A percentile compares a stretch with the other conserved stretches of the same genome.
These are phyloP conservation scores for Coccomyxa sp. DNA, from an alignment of 139 green algal species.

Conservation along the genomic window DNA sequence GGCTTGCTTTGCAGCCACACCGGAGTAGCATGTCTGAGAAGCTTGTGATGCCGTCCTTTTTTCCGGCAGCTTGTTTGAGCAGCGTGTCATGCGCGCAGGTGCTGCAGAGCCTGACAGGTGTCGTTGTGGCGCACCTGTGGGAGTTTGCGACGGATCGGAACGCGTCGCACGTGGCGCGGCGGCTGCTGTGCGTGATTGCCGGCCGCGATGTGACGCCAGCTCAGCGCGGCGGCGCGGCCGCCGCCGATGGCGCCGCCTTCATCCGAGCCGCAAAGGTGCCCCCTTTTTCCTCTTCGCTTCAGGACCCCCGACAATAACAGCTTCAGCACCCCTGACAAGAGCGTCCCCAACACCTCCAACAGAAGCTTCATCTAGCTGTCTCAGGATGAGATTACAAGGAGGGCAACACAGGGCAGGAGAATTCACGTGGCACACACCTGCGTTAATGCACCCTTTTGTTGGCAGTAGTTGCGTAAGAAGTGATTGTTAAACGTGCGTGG, in stretches of 20 bases:
- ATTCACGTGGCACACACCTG: too few relatives aligned
- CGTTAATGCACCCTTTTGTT: too few relatives aligned
- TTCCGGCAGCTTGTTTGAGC: too few relatives aligned
- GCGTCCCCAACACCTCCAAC: neutral
- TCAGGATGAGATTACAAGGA: too few relatives aligned
- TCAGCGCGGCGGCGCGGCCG: neutral
- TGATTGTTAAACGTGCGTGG: too few relatives aligned
- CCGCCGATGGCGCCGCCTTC: neutral
- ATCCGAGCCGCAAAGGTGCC: neutral
- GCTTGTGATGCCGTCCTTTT: too few relatives aligned
- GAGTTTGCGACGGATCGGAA: slow-evolving; percentile 53
- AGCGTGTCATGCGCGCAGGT: neutral
- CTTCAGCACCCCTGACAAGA: neutral
- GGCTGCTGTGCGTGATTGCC: slow-evolving; percentile 53
- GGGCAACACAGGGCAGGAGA: too few relatives aligned
- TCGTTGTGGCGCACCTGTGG: slow-evolving; percentile 31
- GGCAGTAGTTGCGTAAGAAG: too few relatives aligned
- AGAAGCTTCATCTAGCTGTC: neutral
- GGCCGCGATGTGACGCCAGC: slow-evolving; percentile 51
- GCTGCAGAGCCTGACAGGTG: neutral
- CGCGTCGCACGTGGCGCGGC: slow-evolving; percentile 57
- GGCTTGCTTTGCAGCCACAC: too few relatives aligned
- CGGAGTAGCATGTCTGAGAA: too few relatives aligned
- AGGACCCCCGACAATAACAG: neutral
- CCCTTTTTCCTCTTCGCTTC: too few relatives aligned